These are phyloP conservation scores for Trichoderma polysporum DNA, from an alignment of 2,329 filamentous ascomycete genomes.

Conservation along the genomic window DNA sequence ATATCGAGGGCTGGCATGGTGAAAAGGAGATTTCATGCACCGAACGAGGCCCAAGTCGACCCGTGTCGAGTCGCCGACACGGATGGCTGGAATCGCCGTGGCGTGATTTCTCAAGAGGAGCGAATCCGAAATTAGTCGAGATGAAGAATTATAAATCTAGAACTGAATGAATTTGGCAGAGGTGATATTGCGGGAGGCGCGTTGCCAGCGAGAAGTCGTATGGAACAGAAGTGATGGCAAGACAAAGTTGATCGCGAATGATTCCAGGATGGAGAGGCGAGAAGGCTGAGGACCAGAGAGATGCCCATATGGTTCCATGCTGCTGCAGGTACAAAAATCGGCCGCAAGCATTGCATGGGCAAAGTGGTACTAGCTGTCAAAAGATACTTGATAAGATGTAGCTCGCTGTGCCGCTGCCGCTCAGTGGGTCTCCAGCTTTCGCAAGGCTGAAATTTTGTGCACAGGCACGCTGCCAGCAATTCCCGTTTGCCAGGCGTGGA, in stretches of 20 bases:
- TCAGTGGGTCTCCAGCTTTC: slow-evolving; percentile 21
- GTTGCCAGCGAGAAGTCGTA: neutral
- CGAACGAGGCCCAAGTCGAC: neutral
- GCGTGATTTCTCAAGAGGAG: neutral
- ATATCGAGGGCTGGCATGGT: slow-evolving; percentile 52
- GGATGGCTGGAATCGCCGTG: neutral
- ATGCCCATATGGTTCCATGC: neutral
- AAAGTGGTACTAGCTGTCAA: neutral
- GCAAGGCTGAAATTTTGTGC: slow-evolving; percentile 29
- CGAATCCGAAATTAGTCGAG: neutral
- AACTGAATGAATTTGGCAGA: neutral
- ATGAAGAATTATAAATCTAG: neutral
- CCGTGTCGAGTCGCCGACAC: neutral
- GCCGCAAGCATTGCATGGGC: neutral
- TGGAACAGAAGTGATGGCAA: neutral
- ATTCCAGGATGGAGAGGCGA: neutral
- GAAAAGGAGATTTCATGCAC: slow-evolving; percentile 10
- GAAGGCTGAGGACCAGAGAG: slow-evolving; percentile 17
- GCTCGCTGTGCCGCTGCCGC: neutral
- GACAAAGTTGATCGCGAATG: slow-evolving; percentile 14
- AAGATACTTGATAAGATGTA: slow-evolving; percentile 12
- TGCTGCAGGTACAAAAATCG: slow-evolving; percentile 8
- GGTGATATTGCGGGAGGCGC: neutral
- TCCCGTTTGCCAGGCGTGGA: slow-evolving; percentile 11
- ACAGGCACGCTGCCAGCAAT: slow-evolving; percentile 9